Evolutionary conservation across 306 rosid species (phyloP).

Genomic region (Casuarina cunninghamiana): DNA sequence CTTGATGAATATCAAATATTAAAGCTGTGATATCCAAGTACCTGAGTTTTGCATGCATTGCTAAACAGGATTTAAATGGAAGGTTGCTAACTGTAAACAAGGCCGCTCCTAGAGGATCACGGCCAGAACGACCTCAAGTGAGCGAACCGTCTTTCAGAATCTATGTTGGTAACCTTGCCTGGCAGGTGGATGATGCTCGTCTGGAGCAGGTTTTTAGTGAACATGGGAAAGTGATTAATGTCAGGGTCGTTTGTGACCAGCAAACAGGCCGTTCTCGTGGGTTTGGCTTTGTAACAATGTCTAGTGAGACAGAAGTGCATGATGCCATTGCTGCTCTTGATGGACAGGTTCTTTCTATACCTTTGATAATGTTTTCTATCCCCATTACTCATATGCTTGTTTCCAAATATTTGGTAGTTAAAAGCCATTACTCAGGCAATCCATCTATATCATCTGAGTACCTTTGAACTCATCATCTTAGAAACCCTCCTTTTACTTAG

Average conservation of each 20-base stretch:
- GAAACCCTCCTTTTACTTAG: neutral
- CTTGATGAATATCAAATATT: neutral
- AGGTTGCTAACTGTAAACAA: slow-evolving; percentile 81
- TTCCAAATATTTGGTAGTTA: slow-evolving; percentile 40
- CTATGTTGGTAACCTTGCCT: slow-evolving; percentile 90
- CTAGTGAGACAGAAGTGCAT: slow-evolving; percentile 70
- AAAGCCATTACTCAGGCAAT: slow-evolving; percentile 6
- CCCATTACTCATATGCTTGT: slow-evolving; percentile 9
- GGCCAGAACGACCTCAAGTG: slow-evolving; percentile 58
- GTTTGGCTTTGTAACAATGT: slow-evolving; percentile 88
- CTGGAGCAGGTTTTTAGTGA: slow-evolving; percentile 75
- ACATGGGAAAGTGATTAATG: slow-evolving; percentile 73
- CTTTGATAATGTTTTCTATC: neutral
- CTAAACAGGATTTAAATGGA: slow-evolving; percentile 66
- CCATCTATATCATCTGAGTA: neutral
- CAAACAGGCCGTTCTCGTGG: slow-evolving; percentile 97
- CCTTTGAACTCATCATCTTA: neutral
- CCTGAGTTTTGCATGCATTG: neutral
- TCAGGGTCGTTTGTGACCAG: slow-evolving; percentile 73
- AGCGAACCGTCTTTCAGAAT: slow-evolving; percentile 44
- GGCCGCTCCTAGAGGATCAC: slow-evolving; percentile 85
- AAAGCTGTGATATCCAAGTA: neutral
- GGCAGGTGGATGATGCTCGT: slow-evolving; percentile 68
- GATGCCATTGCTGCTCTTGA: slow-evolving; percentile 91
- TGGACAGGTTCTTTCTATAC: slow-evolving; percentile 70